Evolutionary conservation across 2,329 filamentous ascomycete species (phyloP), one percentile per base, ranked within the genome.

Genomic region (Fusarium succisae): DNA sequence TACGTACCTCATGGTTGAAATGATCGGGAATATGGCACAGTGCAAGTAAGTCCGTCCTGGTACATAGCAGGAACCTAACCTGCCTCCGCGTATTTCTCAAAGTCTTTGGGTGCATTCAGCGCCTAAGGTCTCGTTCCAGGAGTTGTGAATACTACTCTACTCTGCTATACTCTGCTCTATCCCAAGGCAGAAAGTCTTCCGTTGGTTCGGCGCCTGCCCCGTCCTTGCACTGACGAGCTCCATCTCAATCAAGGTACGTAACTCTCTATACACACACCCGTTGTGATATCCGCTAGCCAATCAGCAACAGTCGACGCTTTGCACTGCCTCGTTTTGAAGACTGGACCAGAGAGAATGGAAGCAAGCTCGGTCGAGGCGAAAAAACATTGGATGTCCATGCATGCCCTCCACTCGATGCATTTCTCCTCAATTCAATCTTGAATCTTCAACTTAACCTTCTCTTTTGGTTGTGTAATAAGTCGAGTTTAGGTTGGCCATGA

Each of bases 251-350:
- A 41, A n/a, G 58, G 57, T 45, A 62, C 53, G 50, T 65, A 48
- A 9, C 37, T 38, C 30, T 45, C 50, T 69, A 54, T 11, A 41
- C 47, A 32, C 56, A 63, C 58, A 50, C 63, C 71, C 43, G 28
- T 39, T 28, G 53, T 69, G 47, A 58, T 32, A 15, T 30, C 18
- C 26, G 48, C 15, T 7, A 63, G 22, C 72, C 72, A 75, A 75
- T 75, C 69, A 75, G 28, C 26, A 44, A 26, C 38, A 58, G 38
- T 11, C 6, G 28, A 59, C 28, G 24, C n/a, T 56, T 70, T 75
- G 73, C 73, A 75, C 73, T 76, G 73, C 73, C 73, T 75, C 73
- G 70, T 64, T 76, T 41, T 37, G 38, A 60, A 54, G 62, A 54
- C 61, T 37, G n/a, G 55, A 58, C 24, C 41, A 37, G 41, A 50